A percentile compares a stretch with the other conserved stretches of the same genome.
These are phyloP conservation scores for Amanita phalloides DNA, from an alignment of 768 basidiomycete species.

Conservation along the genomic window DNA sequence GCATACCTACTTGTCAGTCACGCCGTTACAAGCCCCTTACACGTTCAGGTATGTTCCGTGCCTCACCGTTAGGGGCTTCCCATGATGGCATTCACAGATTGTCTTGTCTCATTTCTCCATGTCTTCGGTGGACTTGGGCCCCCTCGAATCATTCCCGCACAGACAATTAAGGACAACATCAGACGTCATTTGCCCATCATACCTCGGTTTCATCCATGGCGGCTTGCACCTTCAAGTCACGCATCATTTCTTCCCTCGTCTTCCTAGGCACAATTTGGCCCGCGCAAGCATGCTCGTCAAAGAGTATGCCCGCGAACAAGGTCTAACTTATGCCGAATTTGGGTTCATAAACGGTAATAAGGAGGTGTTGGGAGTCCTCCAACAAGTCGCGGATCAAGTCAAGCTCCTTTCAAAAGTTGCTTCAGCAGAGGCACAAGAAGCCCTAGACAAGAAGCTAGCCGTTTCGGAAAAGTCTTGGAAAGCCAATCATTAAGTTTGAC, in stretches of 20 bases:
- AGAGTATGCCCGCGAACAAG: conserved; percentile 78
- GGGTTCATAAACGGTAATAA: conserved; percentile 80
- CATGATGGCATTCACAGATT: conserved; percentile 39
- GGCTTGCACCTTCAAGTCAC: conserved; percentile 98
- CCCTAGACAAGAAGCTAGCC: conserved; percentile 29
- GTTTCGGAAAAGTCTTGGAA: conserved; percentile 1
- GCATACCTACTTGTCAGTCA: conserved; percentile 80
- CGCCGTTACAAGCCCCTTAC: conserved; percentile 79
- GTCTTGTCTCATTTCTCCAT: conserved; percentile 97
- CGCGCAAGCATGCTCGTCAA: conserved; percentile 79
- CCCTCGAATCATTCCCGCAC: conserved; percentile 83
- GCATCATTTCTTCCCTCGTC: conserved; percentile 92
- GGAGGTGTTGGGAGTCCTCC: conserved; percentile 75
- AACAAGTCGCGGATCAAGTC: conserved; percentile 81
- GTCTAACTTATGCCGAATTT: conserved; percentile 83
- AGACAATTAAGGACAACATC: conserved; percentile 96
- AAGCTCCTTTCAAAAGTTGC: conserved; percentile 77
- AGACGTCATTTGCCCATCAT: conserved; percentile 82
- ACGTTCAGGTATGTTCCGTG: conserved; percentile 66
- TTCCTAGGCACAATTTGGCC: conserved; percentile 88
- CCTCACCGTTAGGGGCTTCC: neutral
- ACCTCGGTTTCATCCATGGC: conserved; percentile 85
- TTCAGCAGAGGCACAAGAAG: conserved; percentile 57
- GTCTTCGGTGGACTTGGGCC: conserved; percentile 87
- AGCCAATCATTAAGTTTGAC: neutral